phyloP scores from a whole-genome alignment of 192 early-diverging fungal genomes.

The Coemansia sp. region DNA sequence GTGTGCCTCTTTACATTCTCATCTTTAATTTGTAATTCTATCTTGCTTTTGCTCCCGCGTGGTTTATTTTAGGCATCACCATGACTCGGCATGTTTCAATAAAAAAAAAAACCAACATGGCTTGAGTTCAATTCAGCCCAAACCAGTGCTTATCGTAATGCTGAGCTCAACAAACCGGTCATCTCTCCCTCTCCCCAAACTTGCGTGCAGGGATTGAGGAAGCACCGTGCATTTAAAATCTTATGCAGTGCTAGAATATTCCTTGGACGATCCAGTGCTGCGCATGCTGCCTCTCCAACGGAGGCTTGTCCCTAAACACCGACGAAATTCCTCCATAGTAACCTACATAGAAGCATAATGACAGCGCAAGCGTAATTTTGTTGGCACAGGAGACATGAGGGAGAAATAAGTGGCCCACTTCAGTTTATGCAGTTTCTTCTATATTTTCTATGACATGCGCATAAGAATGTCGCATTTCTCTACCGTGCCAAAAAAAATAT shows the following conservation, averaged over 20 bases:
- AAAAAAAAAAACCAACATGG: background rate
- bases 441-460: background rate
- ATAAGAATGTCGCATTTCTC: background rate
- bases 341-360: constrained; percentile 14
- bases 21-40: constrained; percentile 8
- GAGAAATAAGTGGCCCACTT: background rate
- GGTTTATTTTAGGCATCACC: constrained; percentile 1
- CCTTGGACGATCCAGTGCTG: background rate
- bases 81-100: background rate
- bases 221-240: background rate
- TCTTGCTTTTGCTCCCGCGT: background rate
- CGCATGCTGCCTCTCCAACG: background rate
- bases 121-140: background rate
- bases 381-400: background rate
- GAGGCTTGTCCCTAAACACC: constrained; percentile 10
- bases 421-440: background rate
- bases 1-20: background rate
- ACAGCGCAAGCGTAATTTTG: background rate
- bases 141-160: background rate
- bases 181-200: background rate
- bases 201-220: background rate
- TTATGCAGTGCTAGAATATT: background rate
- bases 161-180: background rate
- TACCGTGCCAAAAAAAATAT: constrained; percentile 4
- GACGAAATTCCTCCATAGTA: constrained; percentile 25